These are phyloP conservation scores for Acacia concinna DNA, from an alignment of 331 rosid species.

Conservation along the genomic window DNA sequence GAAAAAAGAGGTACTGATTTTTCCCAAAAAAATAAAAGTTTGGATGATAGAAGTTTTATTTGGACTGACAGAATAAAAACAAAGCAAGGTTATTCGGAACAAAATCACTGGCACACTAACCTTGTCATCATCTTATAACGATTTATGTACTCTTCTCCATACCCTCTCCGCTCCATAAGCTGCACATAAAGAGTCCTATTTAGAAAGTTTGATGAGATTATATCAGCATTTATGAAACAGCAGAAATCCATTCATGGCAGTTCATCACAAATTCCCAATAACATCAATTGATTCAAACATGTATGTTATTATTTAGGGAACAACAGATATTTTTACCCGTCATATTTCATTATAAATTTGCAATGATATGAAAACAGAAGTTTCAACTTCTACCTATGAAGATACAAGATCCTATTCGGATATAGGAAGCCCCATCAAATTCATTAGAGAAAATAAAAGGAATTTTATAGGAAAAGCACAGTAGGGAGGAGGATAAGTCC, in stretches of 20 bases:
- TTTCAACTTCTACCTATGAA: slow-evolving; percentile 17
- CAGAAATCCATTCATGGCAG: slow-evolving; percentile 1
- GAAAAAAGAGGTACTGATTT: not conserved
- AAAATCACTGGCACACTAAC: slow-evolving; percentile 40
- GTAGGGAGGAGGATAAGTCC: not conserved
- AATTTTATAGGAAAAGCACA: not conserved
- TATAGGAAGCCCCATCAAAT: not conserved
- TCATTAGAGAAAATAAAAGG: not conserved
- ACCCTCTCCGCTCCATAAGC: slow-evolving; percentile 95
- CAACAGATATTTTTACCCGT: not conserved
- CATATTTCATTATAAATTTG: not conserved
- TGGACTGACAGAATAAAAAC: not conserved
- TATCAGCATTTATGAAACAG: not conserved
- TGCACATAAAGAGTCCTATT: slow-evolving; percentile 40
- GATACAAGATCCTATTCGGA: not conserved
- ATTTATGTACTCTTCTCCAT: slow-evolving; percentile 84
- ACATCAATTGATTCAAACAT: not conserved
- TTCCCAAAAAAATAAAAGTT: not conserved
- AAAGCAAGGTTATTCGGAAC: not conserved
- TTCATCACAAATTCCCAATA: slow-evolving; percentile 2
- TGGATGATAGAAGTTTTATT: not conserved
- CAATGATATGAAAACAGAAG: slow-evolving; percentile 1
- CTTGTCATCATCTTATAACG: slow-evolving; percentile 96
- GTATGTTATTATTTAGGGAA: not conserved
- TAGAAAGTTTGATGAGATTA: slow-evolving; percentile 29